phyloP scores from a whole-genome alignment of 345 rosid species.

The Odontarrhena argentea region DNA sequence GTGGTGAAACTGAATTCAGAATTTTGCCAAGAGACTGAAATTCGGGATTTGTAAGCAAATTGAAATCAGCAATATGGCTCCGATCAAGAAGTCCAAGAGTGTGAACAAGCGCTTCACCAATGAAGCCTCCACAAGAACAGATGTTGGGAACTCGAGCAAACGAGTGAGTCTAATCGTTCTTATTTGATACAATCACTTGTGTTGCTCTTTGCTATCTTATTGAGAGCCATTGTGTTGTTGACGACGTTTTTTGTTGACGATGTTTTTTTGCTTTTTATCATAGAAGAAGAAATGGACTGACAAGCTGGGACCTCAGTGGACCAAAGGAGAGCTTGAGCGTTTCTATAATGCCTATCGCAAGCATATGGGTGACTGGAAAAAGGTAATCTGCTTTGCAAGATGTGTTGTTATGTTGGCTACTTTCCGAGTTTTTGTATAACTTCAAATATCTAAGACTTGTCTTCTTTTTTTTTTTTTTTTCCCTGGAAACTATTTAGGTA shows the following conservation, averaged over 20 bases:
- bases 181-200: not conserved
- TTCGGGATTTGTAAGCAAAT: not conserved
- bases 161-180: conserved; percentile 52
- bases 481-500: conserved; percentile 52
- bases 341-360: conserved; percentile 84
- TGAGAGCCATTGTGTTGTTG: not conserved
- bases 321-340: conserved; percentile 70
- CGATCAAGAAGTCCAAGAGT: conserved; percentile 68
- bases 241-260: conserved; percentile 7
- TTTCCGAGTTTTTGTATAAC: conserved; percentile 13
- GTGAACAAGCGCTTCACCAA: conserved; percentile 36
- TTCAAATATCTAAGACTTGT: conserved; percentile 8
- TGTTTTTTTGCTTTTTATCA: not conserved
- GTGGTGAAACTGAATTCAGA: not conserved
- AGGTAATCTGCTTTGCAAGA: conserved; percentile 47
- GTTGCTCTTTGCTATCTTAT: conserved; percentile 2
- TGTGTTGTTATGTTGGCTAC: conserved; percentile 1
- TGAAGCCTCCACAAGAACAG: conserved; percentile 44
- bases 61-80: conserved; percentile 54
- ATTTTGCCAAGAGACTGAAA: not conserved
- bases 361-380: conserved; percentile 83
- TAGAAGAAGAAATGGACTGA: conserved; percentile 78
- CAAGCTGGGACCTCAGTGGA: conserved; percentile 93
- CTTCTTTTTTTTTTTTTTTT: not conserved
- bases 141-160: conserved; percentile 53